Base-by-base conservation (phyloP, 805 yeast species). In the Komagataella populi region DNA sequence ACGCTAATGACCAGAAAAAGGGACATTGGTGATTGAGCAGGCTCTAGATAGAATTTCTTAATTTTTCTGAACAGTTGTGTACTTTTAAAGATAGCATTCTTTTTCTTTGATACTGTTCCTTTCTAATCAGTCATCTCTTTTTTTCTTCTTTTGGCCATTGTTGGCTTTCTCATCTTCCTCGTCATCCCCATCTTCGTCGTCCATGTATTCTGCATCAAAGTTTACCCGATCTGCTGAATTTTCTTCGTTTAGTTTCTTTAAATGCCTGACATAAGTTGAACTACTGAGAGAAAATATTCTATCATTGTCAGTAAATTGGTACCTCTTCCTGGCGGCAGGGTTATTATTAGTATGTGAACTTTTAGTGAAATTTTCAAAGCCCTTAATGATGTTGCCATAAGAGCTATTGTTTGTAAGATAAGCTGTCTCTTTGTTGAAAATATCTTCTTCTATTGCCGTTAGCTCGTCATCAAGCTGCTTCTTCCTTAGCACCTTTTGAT, bases 341-440 rank as follows among this genome's bases (percentile, higher is more conserved):
- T 43, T 23, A 45, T 50, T 52, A 52, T 60, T 62, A n/a, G 73
- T 59, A 1, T 60, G 46, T 3, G 67, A 60, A 23, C 69, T 65
- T 56, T 84, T 85, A 49, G 83, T 73, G 60, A 86, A 84, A 58
- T 80, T 84, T 49, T 90, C 96, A 59, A 89, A 90, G 1, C 98
- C 98, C 55, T 84, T 84, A n/a, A 88, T 84, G 23, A 91, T 83
- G 63, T 87, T 90, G 0, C 96, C 90, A 51, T 77, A 77, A 24
- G 72, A 65, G 24, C 69, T 65, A 53, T 87, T 79, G 50, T 84
- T 89, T 24, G 83, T 78, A 48, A 90, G 77, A 62, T 90, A 90
- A 12, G 78, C 77, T 7, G 84, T 80, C 61, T 90, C 98, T 56
- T 80, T 79, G 48, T 80, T 83, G 67, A 80, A 89, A 5, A 90